A percentile compares a stretch with the other conserved stretches of the same genome.
Evolutionary conservation across 768 basidiomycete species (phyloP).

Genomic region (Xanthoconium purpureum): DNA sequence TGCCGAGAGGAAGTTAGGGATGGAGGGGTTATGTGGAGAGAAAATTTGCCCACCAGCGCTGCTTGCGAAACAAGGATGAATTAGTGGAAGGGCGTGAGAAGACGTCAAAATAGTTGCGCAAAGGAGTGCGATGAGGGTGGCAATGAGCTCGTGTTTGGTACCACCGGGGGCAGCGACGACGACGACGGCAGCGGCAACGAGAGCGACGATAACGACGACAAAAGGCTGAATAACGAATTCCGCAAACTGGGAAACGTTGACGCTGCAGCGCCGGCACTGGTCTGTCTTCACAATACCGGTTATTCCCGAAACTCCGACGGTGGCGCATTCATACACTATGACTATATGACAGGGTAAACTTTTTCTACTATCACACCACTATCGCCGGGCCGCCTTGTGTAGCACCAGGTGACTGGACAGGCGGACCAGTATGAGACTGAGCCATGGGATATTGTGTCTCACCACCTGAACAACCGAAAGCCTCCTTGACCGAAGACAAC

Average conservation of each 20-base stretch:
- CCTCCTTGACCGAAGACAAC: conserved; percentile 33
- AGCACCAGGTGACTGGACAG: background rate
- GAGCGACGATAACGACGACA: conserved; percentile 5
- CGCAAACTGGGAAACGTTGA: conserved; percentile 18
- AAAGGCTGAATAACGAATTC: conserved; percentile 11
- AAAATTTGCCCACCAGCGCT: conserved; percentile 30
- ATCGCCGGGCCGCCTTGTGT: background rate
- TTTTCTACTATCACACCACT: background rate
- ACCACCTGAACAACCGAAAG: conserved; percentile 14
- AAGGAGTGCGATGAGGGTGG: conserved; percentile 12
- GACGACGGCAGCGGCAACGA: conserved; percentile 3
- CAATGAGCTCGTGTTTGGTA: conserved; percentile 6
- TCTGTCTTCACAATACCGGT: conserved; percentile 20
- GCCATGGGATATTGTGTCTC: conserved; percentile 15
- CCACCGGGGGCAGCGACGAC: conserved; percentile 7
- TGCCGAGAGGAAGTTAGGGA: background rate
- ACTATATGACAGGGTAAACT: no score
- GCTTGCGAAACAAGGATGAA: conserved; percentile 29
- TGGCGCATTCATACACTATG: conserved; percentile 5
- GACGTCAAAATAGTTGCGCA: conserved; percentile 12
- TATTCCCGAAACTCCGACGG: conserved; percentile 32
- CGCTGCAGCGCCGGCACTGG: conserved; percentile 3
- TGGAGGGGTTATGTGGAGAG: conserved; percentile 9
- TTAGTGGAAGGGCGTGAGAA: conserved; percentile 27
- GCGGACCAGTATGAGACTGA: conserved; percentile 4